Evolutionary conservation across 2,329 filamentous ascomycete species (phyloP), one percentile per base, ranked within the genome.

Genomic region (Penicillium occitanis): DNA sequence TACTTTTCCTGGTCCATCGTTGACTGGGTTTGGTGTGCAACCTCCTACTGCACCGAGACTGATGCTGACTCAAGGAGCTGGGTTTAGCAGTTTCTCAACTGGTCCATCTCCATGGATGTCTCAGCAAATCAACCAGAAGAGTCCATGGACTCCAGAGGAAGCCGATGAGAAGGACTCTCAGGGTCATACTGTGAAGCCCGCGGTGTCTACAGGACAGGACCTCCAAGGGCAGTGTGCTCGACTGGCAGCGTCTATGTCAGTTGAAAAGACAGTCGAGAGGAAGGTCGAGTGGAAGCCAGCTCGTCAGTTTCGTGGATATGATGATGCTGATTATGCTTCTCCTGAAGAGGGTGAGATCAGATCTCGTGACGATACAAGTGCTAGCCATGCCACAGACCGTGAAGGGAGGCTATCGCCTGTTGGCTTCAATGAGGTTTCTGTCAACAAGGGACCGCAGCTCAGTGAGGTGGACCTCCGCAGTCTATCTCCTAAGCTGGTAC

Each of bases 401-500:
- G 51, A 55, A 19, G 30, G 51, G 35, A 42, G 55, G 30, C 35
- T 59, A 14, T 40, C 55, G 7, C 55, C 35, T 30, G 19, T 59
- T 17, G 35, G 44, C n/a, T 25, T 59, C 19, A 40, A 6, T 17
- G 55, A 44, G 37, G 14, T 44, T 5, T 6, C 37, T n/a, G 19
- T 44, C 22, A 44, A 28, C 11, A 28, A n/a, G 1, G 6, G 42
- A 8, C 64, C 33, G 3, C 62, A 33, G 19, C 51, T 73, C 1
- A 65, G 55, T 6, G 58, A 62, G n/a, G 17, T 71, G 8, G 61
- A 67, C 14, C 13, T 69, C 35, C 48, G 51, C 2, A 50, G 25
- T 1, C 40, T 76, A 57, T 65, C 61, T 8, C 59, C 63, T n/a
- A 61, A 68, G 4, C 67, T 72, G 22, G 69, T 72, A 0, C 51